Percentiles rank a stretch among this genome's conserved stretches.
Evolutionary conservation across 225 moss, liverwort and hornwort genomes (phyloP).

Genomic region (Thuidium tamariscinum): DNA sequence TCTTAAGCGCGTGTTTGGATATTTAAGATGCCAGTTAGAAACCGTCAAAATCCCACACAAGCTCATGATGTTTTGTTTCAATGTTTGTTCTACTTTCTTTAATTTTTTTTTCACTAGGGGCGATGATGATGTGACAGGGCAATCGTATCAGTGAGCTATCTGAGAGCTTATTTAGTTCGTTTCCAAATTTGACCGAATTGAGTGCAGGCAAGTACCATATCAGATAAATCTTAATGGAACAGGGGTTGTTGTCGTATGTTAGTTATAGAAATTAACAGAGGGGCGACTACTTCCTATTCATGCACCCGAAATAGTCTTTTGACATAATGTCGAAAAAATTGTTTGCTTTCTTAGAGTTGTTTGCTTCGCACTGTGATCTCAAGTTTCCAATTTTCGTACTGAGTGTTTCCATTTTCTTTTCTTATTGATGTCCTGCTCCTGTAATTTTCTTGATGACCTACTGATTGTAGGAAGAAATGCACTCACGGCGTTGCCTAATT

Average conservation of each 20-base stretch:
- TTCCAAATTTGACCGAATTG: slow-evolving; percentile 60
- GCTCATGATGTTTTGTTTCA: background rate
- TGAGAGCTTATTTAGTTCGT: slow-evolving; percentile 55
- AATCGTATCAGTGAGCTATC: slow-evolving; percentile 70
- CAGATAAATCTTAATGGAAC: background rate
- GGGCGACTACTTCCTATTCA: background rate
- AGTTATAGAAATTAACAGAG: background rate
- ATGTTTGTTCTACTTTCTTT: background rate
- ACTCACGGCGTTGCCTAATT: slow-evolving; percentile 60
- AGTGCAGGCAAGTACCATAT: slow-evolving; percentile 47
- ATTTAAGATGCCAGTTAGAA: background rate
- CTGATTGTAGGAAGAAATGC: slow-evolving; percentile 50
- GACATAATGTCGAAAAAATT: background rate
- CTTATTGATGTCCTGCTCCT: background rate
- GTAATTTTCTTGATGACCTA: background rate
- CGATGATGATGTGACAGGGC: slow-evolving; percentile 30
- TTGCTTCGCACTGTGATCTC: background rate
- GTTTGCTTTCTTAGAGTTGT: background rate
- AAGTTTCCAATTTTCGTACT: background rate
- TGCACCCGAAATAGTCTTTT: background rate
- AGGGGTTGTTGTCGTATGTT: background rate
- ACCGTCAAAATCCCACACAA: background rate
- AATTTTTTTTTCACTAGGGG: background rate
- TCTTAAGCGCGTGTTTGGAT: background rate
- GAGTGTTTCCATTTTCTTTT: background rate